These are phyloP conservation scores for Fusarium foetens DNA, from an alignment of 2,329 filamentous ascomycete species.

Conservation along the genomic window DNA sequence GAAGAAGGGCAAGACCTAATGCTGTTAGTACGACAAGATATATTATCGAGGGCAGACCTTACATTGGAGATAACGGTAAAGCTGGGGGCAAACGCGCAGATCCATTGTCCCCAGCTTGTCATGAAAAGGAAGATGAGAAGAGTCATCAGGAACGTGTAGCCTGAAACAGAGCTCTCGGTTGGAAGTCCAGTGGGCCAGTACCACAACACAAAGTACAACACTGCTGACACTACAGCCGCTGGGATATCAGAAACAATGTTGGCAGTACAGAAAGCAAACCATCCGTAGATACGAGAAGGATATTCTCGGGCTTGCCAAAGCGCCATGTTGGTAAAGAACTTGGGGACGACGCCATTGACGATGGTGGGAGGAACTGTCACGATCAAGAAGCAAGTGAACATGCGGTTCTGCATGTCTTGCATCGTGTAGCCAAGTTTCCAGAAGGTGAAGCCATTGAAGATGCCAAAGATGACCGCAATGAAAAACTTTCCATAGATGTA, in stretches of 20 bases:
- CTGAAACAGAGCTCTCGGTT: conserved; percentile 69
- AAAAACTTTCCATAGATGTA: conserved; percentile 84
- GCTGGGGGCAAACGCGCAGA: conserved; percentile 81
- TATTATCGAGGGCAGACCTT: conserved; percentile 32
- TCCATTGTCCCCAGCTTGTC: conserved; percentile 83
- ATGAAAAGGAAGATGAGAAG: conserved; percentile 82
- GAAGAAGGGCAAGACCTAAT: conserved; percentile 76
- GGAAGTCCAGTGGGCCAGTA: conserved; percentile 81
- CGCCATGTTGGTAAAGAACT: conserved; percentile 77
- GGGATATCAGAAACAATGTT: conserved; percentile 80
- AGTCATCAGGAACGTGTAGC: conserved; percentile 82
- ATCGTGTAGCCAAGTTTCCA: conserved; percentile 73
- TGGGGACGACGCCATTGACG: conserved; percentile 79
- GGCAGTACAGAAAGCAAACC: conserved; percentile 79
- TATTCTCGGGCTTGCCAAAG: conserved; percentile 80
- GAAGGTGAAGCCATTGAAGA: conserved; percentile 85
- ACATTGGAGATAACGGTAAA: conserved; percentile 81
- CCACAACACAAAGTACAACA: conserved; percentile 80
- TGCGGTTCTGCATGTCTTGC: conserved; percentile 77
- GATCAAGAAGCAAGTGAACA: conserved; percentile 77
- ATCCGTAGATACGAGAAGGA: conserved; percentile 79
- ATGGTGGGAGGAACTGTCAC: conserved; percentile 73
- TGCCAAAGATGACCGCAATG: conserved; percentile 73
- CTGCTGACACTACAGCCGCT: conserved; percentile 68
- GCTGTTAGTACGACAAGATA: conserved; percentile 40